phyloP scores from a whole-genome alignment of 495 filamentous ascomycete genomes.

The Tuber melanosporum region DNA sequence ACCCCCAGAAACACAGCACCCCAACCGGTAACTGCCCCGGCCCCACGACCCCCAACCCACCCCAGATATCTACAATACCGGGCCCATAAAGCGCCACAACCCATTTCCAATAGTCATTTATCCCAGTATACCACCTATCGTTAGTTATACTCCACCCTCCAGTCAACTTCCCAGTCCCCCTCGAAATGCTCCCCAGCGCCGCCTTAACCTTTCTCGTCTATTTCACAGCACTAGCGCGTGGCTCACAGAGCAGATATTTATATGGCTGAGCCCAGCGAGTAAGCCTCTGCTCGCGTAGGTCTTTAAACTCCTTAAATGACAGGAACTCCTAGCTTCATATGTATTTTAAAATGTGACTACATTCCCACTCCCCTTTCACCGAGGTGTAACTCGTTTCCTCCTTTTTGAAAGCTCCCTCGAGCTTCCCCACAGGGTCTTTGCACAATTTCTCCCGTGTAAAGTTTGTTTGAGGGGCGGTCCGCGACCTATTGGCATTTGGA shows the following conservation, averaged over 20 bases:
- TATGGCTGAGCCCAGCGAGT: conserved; percentile 9
- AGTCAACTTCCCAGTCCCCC: not conserved
- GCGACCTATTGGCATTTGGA: too few relatives aligned
- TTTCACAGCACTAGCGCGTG: not conserved
- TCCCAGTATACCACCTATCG: not conserved
- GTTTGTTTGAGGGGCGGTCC: too few relatives aligned
- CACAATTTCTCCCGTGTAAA: too few relatives aligned
- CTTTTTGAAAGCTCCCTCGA: too few relatives aligned
- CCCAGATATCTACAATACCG: conserved; percentile 57
- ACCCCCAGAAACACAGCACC: conserved; percentile 57
- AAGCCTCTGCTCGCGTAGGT: conserved; percentile 9
- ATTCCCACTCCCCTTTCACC: too few relatives aligned
- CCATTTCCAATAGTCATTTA: conserved; percentile 56
- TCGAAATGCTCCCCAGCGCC: too few relatives aligned
- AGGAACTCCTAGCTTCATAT: too few relatives aligned
- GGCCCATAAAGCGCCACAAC: conserved; percentile 54
- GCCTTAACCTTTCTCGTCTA: conserved; percentile 15
- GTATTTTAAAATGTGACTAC: too few relatives aligned
- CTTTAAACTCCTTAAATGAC: conserved; percentile 19
- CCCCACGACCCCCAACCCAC: conserved; percentile 56
- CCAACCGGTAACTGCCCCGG: conserved; percentile 58
- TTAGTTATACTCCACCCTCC: conserved; percentile 5
- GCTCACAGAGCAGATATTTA: not conserved
- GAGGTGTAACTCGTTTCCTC: too few relatives aligned
- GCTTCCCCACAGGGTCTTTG: too few relatives aligned